Conservation (phyloP, 2,329 filamentous ascomycete genomes). For the Sclerotinia spermophila region DNA sequence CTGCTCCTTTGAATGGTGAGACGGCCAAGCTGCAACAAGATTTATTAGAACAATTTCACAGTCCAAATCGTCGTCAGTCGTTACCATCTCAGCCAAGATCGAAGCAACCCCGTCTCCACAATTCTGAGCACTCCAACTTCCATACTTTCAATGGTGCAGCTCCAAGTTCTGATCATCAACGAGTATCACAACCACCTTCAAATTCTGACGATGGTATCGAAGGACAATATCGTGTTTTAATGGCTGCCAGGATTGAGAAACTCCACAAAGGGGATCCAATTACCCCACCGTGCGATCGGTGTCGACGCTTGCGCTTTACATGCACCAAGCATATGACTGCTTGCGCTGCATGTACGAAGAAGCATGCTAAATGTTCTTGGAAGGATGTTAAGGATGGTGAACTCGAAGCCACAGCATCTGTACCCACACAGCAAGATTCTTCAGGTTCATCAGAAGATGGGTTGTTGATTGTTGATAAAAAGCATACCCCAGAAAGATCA, state of each 20-base stretch:
- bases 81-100: slow-evolving; percentile 25
- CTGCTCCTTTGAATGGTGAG: slow-evolving; percentile 26
- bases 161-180: slow-evolving; percentile 30
- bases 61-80: slow-evolving; percentile 28
- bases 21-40: slow-evolving; percentile 46
- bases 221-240: slow-evolving; percentile 53
- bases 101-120: slow-evolving; percentile 22
- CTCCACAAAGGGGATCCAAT: slow-evolving; percentile 71
- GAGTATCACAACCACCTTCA: slow-evolving; percentile 26
- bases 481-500: slow-evolving; percentile 12
- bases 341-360: slow-evolving; percentile 83
- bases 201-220: slow-evolving; percentile 31
- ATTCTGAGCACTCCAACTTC: slow-evolving; percentile 16
- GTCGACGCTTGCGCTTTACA: slow-evolving; percentile 72
- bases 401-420: slow-evolving; percentile 22
- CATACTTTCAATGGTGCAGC: slow-evolving; percentile 22
- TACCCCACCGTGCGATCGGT: slow-evolving; percentile 79
- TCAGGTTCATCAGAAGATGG: slow-evolving; percentile 16
- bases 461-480: slow-evolving; percentile 17
- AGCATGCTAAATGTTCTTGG: slow-evolving; percentile 87
- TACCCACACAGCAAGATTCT: slow-evolving; percentile 7
- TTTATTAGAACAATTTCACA: slow-evolving; percentile 52
- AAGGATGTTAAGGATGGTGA: slow-evolving; percentile 76
- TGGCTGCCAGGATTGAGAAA: slow-evolving; percentile 72
- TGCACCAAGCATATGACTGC: slow-evolving; percentile 84